Evolutionary conservation across 2,329 filamentous ascomycete species (phyloP).

Genomic region (Colletotrichum sidae): DNA sequence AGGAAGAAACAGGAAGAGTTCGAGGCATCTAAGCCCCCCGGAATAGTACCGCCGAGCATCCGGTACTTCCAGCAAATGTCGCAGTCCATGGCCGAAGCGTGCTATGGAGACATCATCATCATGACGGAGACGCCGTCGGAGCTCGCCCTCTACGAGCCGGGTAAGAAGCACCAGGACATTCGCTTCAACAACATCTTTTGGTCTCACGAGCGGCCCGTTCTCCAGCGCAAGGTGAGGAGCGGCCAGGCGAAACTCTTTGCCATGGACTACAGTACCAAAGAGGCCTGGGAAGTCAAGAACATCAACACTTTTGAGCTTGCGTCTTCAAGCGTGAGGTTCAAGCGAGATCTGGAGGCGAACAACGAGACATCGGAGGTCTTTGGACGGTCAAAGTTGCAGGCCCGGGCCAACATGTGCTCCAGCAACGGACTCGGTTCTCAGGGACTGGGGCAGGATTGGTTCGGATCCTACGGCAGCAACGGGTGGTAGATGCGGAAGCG

Average conservation of each 20-base stretch:
- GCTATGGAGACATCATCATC: conserved; percentile 18
- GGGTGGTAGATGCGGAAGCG: conserved; percentile 10
- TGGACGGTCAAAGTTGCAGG: conserved; percentile 1
- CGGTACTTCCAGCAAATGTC: conserved; percentile 19
- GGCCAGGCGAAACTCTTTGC: conserved; percentile 6
- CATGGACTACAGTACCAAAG: conserved; percentile 10
- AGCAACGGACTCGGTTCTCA: conserved; percentile 12
- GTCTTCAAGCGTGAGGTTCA: not conserved
- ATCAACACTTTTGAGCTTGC: conserved; percentile 16
- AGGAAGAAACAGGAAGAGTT: conserved; percentile 9
- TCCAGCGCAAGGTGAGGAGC: conserved; percentile 2
- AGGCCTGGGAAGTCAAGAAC: conserved; percentile 8
- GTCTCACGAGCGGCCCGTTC: conserved; percentile 17
- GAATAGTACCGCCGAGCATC: conserved; percentile 9
- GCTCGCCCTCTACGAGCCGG: conserved; percentile 18
- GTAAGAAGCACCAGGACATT: conserved; percentile 7
- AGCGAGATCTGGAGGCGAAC: conserved; percentile 9
- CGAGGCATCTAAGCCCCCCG: conserved; percentile 2
- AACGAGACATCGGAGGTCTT: conserved; percentile 10
- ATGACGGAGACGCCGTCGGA: conserved; percentile 17
- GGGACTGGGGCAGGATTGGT: conserved; percentile 3
- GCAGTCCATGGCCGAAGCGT: conserved; percentile 14
- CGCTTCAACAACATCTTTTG: conserved; percentile 15
- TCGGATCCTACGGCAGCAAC: conserved; percentile 14
- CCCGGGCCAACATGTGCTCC: conserved; percentile 15